Conservation (phyloP, 2,329 filamentous ascomycete genomes). For the Pseudocercospora ulei region DNA sequence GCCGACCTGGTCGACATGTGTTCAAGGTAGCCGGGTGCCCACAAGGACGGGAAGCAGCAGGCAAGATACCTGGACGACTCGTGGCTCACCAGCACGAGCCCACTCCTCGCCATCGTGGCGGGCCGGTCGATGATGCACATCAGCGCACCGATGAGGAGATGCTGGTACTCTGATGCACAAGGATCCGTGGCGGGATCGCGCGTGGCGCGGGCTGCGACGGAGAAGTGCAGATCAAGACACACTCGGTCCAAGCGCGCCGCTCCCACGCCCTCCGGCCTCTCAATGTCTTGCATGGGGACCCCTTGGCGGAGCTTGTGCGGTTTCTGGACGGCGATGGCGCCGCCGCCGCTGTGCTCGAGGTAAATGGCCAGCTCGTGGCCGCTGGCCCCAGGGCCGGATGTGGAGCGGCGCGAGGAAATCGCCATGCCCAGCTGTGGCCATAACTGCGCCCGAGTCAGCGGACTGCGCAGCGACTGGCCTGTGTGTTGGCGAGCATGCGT, state of each 20-base stretch:
- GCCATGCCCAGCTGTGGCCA: constrained; percentile 21
- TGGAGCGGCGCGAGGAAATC: constrained; percentile 10
- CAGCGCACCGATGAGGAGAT: constrained; percentile 23
- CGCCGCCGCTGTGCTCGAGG: constrained; percentile 26
- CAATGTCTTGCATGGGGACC: constrained; percentile 23
- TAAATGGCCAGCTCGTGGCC: constrained; percentile 17
- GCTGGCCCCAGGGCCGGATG: constrained; percentile 11
- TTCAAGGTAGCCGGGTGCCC: constrained; percentile 34
- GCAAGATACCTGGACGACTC: constrained; percentile 33
- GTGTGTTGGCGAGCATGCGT: neutral
- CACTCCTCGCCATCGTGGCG: constrained; percentile 21
- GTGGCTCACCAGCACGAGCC: constrained; percentile 31
- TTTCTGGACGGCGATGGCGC: neutral
- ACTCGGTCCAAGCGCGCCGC: constrained; percentile 25
- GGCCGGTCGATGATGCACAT: constrained; percentile 33
- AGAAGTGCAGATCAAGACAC: constrained; percentile 25
- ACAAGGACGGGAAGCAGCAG: constrained; percentile 36
- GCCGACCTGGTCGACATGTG: constrained; percentile 30
- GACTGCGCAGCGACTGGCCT: neutral
- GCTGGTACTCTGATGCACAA: too few relatives aligned
- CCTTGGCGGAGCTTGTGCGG: constrained; percentile 22
- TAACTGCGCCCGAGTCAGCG: constrained; percentile 16
- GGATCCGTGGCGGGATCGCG: too few relatives aligned
- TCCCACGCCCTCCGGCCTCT: constrained; percentile 15
- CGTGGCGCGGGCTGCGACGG: too few relatives aligned